Conservation (phyloP, 2,329 filamentous ascomycete species). For the Phyllosticta citribraziliensis region DNA sequence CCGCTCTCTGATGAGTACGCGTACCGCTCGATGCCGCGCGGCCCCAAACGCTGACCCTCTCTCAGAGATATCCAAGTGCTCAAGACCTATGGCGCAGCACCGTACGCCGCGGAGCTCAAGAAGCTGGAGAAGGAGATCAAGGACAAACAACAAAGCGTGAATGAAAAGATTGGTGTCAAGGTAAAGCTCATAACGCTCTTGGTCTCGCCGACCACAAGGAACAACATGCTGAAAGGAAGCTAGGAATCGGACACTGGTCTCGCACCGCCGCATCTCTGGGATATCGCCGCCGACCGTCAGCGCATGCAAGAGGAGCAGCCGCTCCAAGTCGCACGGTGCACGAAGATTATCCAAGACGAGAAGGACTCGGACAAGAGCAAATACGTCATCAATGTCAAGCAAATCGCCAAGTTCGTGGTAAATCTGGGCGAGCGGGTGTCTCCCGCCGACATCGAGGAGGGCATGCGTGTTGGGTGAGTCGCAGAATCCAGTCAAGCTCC, state of each 20-base stretch:
- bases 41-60: conserved; percentile 22
- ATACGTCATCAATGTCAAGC: conserved; percentile 99
- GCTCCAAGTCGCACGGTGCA: conserved; percentile 93
- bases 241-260: conserved; percentile 97
- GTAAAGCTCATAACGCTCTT: conserved; percentile 29
- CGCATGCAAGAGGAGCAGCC: conserved; percentile 98
- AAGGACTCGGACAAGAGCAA: conserved; percentile 97
- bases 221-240: neutral
- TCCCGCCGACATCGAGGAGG: conserved; percentile 97
- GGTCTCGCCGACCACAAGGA: neutral
- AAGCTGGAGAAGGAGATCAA: conserved; percentile 99
- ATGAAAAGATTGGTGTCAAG: conserved; percentile 94
- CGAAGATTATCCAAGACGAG: conserved; percentile 97
- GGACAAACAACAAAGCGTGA: conserved; percentile 94
- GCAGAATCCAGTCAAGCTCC: neutral
- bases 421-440: conserved; percentile 94
- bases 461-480: conserved; percentile 81
- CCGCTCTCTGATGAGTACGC: conserved; percentile 89
- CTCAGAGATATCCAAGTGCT: conserved; percentile 94
- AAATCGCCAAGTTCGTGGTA: conserved; percentile 98
- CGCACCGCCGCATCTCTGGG: conserved; percentile 96
- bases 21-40: conserved; percentile 13
- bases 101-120: conserved; percentile 87
- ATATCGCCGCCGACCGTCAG: conserved; percentile 93
- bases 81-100: conserved; percentile 96